Evolutionary conservation across 1,284 basidiomycete genomes (phyloP).

Genomic region (Lentinus polychrous): DNA sequence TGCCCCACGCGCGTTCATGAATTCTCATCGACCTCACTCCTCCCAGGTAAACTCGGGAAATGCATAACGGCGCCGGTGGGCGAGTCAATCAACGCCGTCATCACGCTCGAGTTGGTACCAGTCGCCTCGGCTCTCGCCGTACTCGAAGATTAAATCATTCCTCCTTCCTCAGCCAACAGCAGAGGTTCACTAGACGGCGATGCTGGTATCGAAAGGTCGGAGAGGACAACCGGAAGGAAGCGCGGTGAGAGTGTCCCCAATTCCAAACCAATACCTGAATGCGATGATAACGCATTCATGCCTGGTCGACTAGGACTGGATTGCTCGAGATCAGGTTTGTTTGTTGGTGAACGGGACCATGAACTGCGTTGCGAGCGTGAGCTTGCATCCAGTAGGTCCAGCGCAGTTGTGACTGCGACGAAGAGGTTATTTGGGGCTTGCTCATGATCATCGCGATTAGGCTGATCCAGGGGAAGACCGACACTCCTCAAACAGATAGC

Average conservation of each 20-base stretch:
- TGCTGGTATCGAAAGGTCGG: conserved; percentile 6
- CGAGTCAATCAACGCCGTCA: conserved; percentile 29
- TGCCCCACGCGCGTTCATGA: background rate
- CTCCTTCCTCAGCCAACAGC: conserved; percentile 7
- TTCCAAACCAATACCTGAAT: conserved; percentile 26
- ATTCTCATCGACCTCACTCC: conserved; percentile 10
- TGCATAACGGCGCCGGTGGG: conserved; percentile 27
- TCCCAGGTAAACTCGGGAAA: conserved; percentile 25
- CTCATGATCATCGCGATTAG: no score
- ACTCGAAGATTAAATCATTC: conserved; percentile 22
- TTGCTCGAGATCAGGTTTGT: conserved; percentile 36
- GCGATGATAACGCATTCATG: conserved; percentile 13
- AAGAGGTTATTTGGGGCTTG: no score
- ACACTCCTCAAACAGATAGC: no score
- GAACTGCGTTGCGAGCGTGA: conserved; percentile 29
- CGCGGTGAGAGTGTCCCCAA: conserved; percentile 10
- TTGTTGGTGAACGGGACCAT: conserved; percentile 20
- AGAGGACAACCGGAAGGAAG: conserved; percentile 6
- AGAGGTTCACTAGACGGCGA: conserved; percentile 12
- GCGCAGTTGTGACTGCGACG: no score
- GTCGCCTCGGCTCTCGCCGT: conserved; percentile 20
- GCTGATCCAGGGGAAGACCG: no score
- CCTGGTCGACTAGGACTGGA: conserved; percentile 11
- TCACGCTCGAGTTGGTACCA: conserved; percentile 25
- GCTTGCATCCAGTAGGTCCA: no score